Evolutionary conservation across 2,329 filamentous ascomycete genomes (phyloP).

Genomic region (Trichoderma aggressivum): DNA sequence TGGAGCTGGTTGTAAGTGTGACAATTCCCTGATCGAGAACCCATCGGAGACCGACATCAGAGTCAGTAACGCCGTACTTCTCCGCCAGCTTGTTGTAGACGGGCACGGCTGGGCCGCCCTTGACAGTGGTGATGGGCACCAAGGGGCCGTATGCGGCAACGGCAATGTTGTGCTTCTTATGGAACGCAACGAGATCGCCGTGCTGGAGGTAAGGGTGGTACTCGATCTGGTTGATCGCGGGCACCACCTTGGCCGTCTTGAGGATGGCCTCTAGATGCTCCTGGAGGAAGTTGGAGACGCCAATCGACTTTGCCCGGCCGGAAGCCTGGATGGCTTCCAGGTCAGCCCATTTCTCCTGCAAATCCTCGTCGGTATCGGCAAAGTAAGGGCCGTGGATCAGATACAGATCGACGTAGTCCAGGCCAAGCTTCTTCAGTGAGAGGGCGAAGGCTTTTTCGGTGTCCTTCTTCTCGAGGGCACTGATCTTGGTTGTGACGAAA

Average conservation of each 20-base stretch:
- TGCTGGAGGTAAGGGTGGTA: constrained; percentile 74
- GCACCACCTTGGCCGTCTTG: constrained; percentile 57
- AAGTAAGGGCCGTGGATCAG: constrained; percentile 59
- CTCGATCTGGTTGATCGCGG: constrained; percentile 78
- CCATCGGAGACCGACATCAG: constrained; percentile 59
- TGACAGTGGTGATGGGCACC: constrained; percentile 45
- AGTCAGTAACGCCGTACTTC: constrained; percentile 57
- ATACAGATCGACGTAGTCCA: constrained; percentile 72
- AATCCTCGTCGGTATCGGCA: constrained; percentile 44
- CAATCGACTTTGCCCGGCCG: constrained; percentile 66
- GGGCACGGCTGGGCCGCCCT: constrained; percentile 51
- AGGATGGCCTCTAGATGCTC: constrained; percentile 55
- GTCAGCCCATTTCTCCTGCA: constrained; percentile 60
- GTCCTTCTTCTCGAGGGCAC: constrained; percentile 38
- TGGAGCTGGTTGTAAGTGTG: constrained; percentile 58
- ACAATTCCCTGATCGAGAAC: constrained; percentile 57
- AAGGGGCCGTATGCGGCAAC: constrained; percentile 56
- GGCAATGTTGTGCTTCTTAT: constrained; percentile 55
- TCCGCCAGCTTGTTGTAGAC: constrained; percentile 49
- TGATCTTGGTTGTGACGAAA: constrained; percentile 63
- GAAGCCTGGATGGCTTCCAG: constrained; percentile 64
- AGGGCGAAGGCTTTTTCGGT: constrained; percentile 51
- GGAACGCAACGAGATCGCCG: constrained; percentile 55
- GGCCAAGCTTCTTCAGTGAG: constrained; percentile 61
- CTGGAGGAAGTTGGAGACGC: constrained; percentile 70